Conservation (phyloP, 176 grass and related monocot species). For the Olyra latifolia region DNA sequence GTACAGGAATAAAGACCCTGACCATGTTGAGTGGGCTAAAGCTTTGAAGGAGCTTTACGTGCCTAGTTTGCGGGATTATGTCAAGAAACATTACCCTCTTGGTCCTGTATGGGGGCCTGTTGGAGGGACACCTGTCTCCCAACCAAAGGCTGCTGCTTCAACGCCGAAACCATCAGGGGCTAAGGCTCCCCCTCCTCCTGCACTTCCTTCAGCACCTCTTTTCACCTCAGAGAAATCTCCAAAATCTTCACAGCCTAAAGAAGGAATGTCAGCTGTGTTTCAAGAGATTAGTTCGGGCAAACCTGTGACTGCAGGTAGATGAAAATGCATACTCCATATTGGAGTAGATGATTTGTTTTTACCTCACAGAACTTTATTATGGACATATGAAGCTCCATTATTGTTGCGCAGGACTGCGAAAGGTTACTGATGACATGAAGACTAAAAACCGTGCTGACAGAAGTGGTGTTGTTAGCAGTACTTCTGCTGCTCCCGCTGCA, state of each 20-base stretch:
- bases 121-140: conserved; percentile 42
- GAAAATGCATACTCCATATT: conserved; percentile 15
- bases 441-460: conserved; percentile 80
- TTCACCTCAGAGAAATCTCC: conserved; percentile 54
- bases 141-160: conserved; percentile 56
- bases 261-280: conserved; percentile 94
- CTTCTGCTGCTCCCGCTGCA: conserved; percentile 26
- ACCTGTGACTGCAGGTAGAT: conserved; percentile 72
- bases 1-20: conserved; percentile 87
- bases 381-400: conserved; percentile 9
- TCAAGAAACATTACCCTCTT: conserved; percentile 88
- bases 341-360: neutral
- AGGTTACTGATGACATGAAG: conserved; percentile 97
- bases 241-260: conserved; percentile 60
- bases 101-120: conserved; percentile 72
- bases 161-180: conserved; percentile 52
- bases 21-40: conserved; percentile 97
- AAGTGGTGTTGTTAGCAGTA: conserved; percentile 63
- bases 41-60: conserved; percentile 92
- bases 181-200: conserved; percentile 62
- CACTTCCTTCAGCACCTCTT: conserved; percentile 65
- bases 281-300: conserved; percentile 82
- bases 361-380: neutral
- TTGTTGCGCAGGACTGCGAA: conserved; percentile 65
- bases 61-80: conserved; percentile 82